Base-by-base conservation (phyloP, 768 basidiomycete species). In the Lentinus brumalis region DNA sequence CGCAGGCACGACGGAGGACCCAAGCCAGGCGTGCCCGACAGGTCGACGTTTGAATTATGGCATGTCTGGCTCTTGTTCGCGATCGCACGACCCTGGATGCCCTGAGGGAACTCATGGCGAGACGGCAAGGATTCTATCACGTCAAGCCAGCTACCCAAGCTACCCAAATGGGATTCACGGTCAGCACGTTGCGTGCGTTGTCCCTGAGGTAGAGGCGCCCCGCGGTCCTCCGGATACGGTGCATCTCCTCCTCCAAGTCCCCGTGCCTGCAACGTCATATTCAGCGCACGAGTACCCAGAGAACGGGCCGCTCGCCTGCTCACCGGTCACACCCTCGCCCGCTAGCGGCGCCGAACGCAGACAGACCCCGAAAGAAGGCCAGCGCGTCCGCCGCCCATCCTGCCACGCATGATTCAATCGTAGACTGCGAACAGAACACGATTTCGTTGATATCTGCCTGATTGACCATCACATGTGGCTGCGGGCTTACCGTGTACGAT, bases 401-500 rank as follows among this genome's bases (percentile, higher is more conserved):
- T 26, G 60, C 26, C 21, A 26, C 21, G 21, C 29, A 30, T 53
- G 56, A 49, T 38, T 60, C 55, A 79, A 50, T 80, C 79, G 66
- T 80, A 80, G 38, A 80, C 79, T 80, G 60, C 46, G 57, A 70
- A 35, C 58, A 53, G 53, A 26, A 26, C 21, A 26, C 21, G 21
- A 52, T 46, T 65, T 54, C 57, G 65, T 61, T 58, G 52, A 64
- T 55, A 61, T 52, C 55, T 56, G 51, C 32, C 51, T 61, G 55
- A 59, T 53, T 50, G 26, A 16, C 39, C 49, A 57, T 52, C 62
- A 59, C 62, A 59, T 64, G 21, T 26, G 21, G 52, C 29, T 52
- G 41, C 39, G 57, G 52, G 62, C 77, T 40, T 71, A 80, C 81
- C 81, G 65, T 83, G 82, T 31, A 83, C 79, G 55, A 84, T 74